Percentiles rank a stretch among this genome's conserved stretches.
Evolutionary conservation across 345 rosid genomes (phyloP).

Genomic region (Carallia pectinifolia): DNA sequence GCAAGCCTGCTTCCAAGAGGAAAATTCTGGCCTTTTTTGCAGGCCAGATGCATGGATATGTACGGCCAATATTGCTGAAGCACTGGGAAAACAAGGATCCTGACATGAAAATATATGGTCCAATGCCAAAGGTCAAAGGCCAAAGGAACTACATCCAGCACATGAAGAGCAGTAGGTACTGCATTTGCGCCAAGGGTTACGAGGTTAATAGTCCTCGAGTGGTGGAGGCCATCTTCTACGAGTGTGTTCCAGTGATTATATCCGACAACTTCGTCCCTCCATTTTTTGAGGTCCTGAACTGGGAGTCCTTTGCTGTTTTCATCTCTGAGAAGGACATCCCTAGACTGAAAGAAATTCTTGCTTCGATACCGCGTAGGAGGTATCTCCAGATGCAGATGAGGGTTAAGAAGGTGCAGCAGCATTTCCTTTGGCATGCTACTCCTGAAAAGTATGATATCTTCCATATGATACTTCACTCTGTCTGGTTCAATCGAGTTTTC

Average conservation of each 20-base stretch:
- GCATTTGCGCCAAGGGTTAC: conserved; percentile 88
- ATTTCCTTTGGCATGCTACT: conserved; percentile 87
- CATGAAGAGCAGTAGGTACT: conserved; percentile 96
- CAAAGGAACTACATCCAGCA: conserved; percentile 59
- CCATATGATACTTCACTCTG: conserved; percentile 92
- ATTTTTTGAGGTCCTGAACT: conserved; percentile 68
- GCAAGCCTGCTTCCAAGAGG: conserved; percentile 66
- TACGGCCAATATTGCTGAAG: conserved; percentile 68
- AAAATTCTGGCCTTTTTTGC: conserved; percentile 85
- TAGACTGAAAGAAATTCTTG: conserved; percentile 69
- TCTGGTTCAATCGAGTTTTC: conserved; percentile 84
- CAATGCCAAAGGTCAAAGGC: conserved; percentile 56
- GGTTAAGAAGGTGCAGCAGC: conserved; percentile 79
- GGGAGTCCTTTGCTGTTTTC: conserved; percentile 92
- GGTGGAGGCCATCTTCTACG: conserved; percentile 83
- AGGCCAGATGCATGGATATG: conserved; percentile 86
- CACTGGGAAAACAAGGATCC: conserved; percentile 86
- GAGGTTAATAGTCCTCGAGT: conserved; percentile 96
- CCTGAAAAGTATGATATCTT: conserved; percentile 79
- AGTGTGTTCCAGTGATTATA: conserved; percentile 90
- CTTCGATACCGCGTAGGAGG: conserved; percentile 55
- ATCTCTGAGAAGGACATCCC: conserved; percentile 83
- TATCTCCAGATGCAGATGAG: conserved; percentile 66
- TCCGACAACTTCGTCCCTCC: conserved; percentile 94
- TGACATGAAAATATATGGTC: conserved; percentile 74